Conservation (phyloP, 495 filamentous ascomycete species). For the Penicillium egyptiacum region DNA sequence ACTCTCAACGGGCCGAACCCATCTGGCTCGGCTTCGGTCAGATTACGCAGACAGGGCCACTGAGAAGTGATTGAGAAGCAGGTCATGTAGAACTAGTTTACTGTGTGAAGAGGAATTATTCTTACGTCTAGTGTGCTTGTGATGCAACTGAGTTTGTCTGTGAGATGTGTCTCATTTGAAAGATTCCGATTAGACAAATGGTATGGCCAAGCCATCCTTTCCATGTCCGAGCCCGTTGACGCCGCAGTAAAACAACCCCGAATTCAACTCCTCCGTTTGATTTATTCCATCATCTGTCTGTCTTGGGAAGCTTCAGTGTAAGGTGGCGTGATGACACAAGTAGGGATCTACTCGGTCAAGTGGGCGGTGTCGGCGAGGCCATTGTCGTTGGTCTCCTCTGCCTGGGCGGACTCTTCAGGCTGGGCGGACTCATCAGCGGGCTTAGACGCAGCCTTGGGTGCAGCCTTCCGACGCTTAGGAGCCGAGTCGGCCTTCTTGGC, state of each 20-base stretch:
- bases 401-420: no score
- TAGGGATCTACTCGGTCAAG: not conserved
- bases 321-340: not conserved
- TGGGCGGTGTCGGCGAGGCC: not conserved
- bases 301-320: not conserved
- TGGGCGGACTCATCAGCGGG: no score
- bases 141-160: not conserved
- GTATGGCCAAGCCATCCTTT: not conserved
- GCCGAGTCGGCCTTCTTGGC: not conserved
- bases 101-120: not conserved
- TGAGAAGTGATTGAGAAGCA: not conserved
- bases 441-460: not conserved
- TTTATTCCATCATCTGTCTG: not conserved
- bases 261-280: not conserved
- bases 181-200: not conserved
- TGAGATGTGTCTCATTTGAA: not conserved
- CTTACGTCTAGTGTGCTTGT: not conserved
- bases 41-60: not conserved
- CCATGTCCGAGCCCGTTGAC: not conserved
- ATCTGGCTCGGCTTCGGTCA: not conserved
- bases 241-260: not conserved
- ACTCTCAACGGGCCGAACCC: constrained; percentile 49
- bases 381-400: not conserved
- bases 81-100: not conserved
- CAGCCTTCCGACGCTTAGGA: not conserved